These are phyloP conservation scores for Cutaneotrichosporon cutaneum DNA, from an alignment of 1,284 basidiomycete species.

Conservation along the genomic window DNA sequence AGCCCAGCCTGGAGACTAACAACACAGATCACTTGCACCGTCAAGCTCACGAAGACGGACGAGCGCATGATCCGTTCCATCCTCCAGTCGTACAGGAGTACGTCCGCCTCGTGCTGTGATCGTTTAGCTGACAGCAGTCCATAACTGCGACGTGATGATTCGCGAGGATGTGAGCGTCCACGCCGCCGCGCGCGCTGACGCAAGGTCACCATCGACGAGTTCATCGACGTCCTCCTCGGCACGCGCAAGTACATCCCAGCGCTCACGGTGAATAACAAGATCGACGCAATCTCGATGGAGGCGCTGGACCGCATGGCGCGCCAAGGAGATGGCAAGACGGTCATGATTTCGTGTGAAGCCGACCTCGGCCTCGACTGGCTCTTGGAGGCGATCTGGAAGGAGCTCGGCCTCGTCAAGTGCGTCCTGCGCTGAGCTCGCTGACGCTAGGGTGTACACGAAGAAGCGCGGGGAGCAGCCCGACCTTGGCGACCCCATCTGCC, in stretches of 20 bases:
- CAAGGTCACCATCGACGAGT: conserved; percentile 92
- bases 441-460: conserved; percentile 77
- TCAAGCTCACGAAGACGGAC: conserved; percentile 91
- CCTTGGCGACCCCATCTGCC: conserved; percentile 85
- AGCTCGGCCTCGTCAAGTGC: conserved; percentile 74
- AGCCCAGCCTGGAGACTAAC: background rate
- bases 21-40: conserved; percentile 86
- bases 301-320: conserved; percentile 84
- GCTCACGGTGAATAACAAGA: conserved; percentile 91
- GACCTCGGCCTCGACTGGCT: conserved; percentile 85
- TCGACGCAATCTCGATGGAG: conserved; percentile 84
- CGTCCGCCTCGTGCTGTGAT: conserved; percentile 15
- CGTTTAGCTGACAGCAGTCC: conserved; percentile 55
- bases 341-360: conserved; percentile 93
- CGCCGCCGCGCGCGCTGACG: background rate
- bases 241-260: conserved; percentile 95
- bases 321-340: conserved; percentile 67
- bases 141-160: conserved; percentile 96
- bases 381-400: conserved; percentile 86
- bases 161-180: conserved; percentile 77
- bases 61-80: conserved; percentile 93
- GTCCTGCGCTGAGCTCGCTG: conserved; percentile 6
- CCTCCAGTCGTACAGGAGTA: conserved; percentile 71
- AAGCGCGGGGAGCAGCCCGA: conserved; percentile 93
- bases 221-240: conserved; percentile 90